Percentiles rank a stretch among this genome's conserved stretches.
These are phyloP conservation scores for Spongiforma sp. DNA, from an alignment of 1,284 basidiomycete genomes.

Conservation along the genomic window DNA sequence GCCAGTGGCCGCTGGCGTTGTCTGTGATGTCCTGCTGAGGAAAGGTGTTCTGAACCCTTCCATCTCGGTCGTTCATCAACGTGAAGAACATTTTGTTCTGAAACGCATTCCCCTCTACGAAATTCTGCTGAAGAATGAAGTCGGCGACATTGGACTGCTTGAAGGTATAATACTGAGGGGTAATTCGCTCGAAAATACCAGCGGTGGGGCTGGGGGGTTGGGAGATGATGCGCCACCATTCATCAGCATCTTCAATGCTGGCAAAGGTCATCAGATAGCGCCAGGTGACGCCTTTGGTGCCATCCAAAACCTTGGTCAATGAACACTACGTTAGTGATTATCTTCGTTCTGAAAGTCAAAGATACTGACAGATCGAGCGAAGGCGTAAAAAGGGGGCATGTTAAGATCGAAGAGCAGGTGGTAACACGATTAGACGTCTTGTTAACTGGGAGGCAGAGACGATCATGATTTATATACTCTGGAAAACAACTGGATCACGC, in stretches of 20 bases:
- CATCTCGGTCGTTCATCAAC: background rate
- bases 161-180: conserved; percentile 1
- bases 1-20: background rate
- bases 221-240: conserved; percentile 1
- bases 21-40: background rate
- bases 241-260: background rate
- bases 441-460: background rate
- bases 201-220: background rate
- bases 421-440: background rate
- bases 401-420: background rate
- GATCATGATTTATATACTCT: too few species aligned
- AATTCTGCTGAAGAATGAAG: background rate
- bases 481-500: too few species aligned
- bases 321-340: background rate
- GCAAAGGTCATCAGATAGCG: background rate
- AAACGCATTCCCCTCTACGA: background rate
- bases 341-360: background rate
- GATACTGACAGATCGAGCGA: conserved; percentile 1
- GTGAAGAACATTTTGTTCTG: conserved; percentile 1
- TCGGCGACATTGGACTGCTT: background rate
- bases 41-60: conserved; percentile 1
- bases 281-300: background rate
- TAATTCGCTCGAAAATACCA: background rate
- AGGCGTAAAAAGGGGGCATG: background rate
- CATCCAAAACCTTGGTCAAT: background rate